Evolutionary conservation across 345 rosid species (phyloP), one percentile per base, ranked within the genome.

Genomic region (Ceriops zippeliana): DNA sequence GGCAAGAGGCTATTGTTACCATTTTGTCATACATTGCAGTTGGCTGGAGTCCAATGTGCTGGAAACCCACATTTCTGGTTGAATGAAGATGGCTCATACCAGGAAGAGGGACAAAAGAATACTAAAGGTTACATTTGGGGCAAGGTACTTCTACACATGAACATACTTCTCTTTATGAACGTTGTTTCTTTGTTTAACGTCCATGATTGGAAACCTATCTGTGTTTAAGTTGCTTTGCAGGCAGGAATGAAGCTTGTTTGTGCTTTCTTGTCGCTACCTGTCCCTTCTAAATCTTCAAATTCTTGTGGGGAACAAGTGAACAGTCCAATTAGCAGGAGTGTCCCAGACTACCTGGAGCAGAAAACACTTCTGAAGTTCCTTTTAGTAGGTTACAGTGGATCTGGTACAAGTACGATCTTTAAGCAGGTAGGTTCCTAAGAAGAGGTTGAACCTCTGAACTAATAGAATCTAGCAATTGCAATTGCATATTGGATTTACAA

Each of bases 51-150:
- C 82, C 99, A 96, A 11, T 92, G 98, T 81, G 99, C 99, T 19
- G 99, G 99, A 49, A 96, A 96, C 59, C 99, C 99, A 3, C 99
- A 96, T 84, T 96, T 92, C 75, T 96, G 99, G 99, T 98, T 96
- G 68, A 96, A 92, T 34, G 99, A 96, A 63, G 99, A 96, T 75
- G 99, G 99, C 22, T 96, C 99, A 8, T 96, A 96, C 81, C 98
- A 90, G 82, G 99, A 96, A 78, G 99, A 96, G 86, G 99, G 99
- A 52, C 99, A 96, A 72, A 96, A 86, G 83, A 96, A 92, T 73
- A 90, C 96, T 7, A 96, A 84, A 74, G 99, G 99, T 76, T 92
- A 87, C 78, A 92, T 96, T 73, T 96, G 99, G 99, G 98, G 99
- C 70, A 96, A 89, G 90, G 99, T 96, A 85, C 58, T 73, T 61